phyloP scores from a whole-genome alignment of 768 basidiomycete species.

The Leccinellum rugosiceps region DNA sequence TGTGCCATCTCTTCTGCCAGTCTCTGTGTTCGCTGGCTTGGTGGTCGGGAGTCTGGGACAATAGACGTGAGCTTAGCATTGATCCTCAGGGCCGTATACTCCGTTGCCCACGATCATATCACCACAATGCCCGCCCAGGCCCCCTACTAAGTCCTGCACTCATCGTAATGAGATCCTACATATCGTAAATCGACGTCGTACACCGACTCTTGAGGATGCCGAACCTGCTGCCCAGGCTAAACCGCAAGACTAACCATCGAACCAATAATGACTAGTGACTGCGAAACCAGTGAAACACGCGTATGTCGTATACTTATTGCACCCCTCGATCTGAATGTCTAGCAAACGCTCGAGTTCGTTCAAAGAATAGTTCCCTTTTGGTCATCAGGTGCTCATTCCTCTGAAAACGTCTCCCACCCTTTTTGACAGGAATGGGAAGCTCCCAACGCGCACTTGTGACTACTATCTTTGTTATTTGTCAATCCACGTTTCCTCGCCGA shows the following conservation, averaged over 20 bases:
- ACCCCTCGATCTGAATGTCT: too few species aligned
- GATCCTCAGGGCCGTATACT: too few species aligned
- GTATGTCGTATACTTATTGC: neutral
- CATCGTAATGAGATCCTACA: neutral
- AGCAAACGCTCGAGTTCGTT: too few species aligned
- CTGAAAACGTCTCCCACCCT: neutral
- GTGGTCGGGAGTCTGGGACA: neutral
- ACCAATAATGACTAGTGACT: neutral
- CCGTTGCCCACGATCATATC: too few species aligned
- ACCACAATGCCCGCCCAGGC: too few species aligned
- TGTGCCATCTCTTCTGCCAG: constrained; percentile 36
- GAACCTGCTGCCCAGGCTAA: neutral
- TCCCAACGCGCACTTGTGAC: neutral
- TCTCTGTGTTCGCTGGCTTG: neutral
- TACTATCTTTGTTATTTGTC: neutral
- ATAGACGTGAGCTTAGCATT: too few species aligned
- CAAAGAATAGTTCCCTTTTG: too few species aligned
- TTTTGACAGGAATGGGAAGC: neutral
- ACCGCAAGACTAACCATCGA: too few species aligned
- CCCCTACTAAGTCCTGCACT: too few species aligned
- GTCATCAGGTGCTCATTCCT: too few species aligned
- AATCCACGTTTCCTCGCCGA: neutral
- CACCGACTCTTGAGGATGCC: neutral
- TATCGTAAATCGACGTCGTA: neutral
- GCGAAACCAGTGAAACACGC: neutral